A percentile compares a stretch with the other conserved stretches of the same genome.
phyloP scores from a whole-genome alignment of 768 basidiomycete genomes.

The Mycena filopes region DNA sequence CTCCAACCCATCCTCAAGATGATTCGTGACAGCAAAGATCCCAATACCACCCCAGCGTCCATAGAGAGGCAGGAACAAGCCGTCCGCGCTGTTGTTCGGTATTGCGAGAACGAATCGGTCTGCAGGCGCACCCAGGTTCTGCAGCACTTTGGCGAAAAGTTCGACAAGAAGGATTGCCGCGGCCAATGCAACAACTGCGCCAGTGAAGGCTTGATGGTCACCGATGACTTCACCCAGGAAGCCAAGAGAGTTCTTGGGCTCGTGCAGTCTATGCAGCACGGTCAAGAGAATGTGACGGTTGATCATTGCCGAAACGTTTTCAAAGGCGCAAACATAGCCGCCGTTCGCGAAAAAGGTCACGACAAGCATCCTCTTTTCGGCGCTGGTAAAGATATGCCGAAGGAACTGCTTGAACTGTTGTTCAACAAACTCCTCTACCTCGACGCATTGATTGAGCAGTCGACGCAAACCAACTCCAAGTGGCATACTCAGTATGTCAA shows the following conservation, averaged over 20 bases:
- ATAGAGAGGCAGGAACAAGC: constrained; percentile 75
- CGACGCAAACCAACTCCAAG: constrained; percentile 53
- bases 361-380: constrained; percentile 64
- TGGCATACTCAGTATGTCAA: constrained; percentile 64
- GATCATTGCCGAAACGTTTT: constrained; percentile 70
- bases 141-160: constrained; percentile 87
- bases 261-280: constrained; percentile 56
- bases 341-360: constrained; percentile 58
- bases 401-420: constrained; percentile 71
- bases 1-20: constrained; percentile 63
- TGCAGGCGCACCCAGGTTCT: constrained; percentile 92
- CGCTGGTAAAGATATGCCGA: constrained; percentile 57
- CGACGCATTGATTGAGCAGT: constrained; percentile 59
- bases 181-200: constrained; percentile 88
- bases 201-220: constrained; percentile 54
- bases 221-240: constrained; percentile 68
- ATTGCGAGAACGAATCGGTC: constrained; percentile 81
- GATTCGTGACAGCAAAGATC: constrained; percentile 67
- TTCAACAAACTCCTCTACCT: constrained; percentile 65
- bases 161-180: constrained; percentile 73
- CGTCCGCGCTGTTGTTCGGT: constrained; percentile 77
- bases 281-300: constrained; percentile 67
- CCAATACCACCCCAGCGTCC: constrained; percentile 59
- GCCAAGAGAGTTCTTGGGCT: constrained; percentile 69
- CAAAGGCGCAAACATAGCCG: constrained; percentile 66